Evolutionary conservation across 129 eudicot species (phyloP).

Genomic region (Solidago caesia): DNA sequence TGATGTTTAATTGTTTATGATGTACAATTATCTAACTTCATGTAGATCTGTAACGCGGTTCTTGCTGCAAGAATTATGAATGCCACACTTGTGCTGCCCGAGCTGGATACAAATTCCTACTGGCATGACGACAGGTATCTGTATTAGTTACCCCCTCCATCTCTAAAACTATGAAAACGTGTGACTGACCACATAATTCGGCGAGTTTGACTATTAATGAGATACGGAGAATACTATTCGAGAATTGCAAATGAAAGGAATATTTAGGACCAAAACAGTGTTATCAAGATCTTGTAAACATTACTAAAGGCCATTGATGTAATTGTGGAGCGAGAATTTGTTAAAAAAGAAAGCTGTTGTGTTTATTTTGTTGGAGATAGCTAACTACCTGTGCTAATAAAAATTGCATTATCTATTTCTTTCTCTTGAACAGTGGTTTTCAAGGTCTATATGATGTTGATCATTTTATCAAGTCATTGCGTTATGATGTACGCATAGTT

Average conservation of each 20-base stretch:
- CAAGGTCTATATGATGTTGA: conserved; percentile 91
- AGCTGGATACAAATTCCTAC: conserved; percentile 90
- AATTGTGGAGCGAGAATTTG: neutral
- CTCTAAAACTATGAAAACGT: neutral
- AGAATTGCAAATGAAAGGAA: neutral
- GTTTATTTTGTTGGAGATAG: neutral
- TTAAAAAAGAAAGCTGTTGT: neutral
- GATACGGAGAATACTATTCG: neutral
- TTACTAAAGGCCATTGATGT: neutral
- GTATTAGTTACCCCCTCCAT: neutral
- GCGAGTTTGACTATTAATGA: neutral
- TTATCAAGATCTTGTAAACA: neutral
- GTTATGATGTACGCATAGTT: conserved; percentile 80
- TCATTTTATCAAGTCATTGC: conserved; percentile 73
- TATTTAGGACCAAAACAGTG: conserved; percentile 4
- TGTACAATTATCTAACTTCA: conserved; percentile 7
- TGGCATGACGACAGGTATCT: conserved; percentile 94
- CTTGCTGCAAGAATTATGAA: conserved; percentile 98
- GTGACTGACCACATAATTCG: neutral
- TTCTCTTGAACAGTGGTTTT: conserved; percentile 56
- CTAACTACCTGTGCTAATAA: neutral
- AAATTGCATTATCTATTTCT: neutral
- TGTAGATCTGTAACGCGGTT: conserved; percentile 92
- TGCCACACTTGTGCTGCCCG: conserved; percentile 97
- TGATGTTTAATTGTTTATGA: conserved; percentile 20